A percentile compares a stretch with the other conserved stretches of the same genome.
phyloP scores from a whole-genome alignment of 495 filamentous ascomycete species.

The Penicillium nucicola region DNA sequence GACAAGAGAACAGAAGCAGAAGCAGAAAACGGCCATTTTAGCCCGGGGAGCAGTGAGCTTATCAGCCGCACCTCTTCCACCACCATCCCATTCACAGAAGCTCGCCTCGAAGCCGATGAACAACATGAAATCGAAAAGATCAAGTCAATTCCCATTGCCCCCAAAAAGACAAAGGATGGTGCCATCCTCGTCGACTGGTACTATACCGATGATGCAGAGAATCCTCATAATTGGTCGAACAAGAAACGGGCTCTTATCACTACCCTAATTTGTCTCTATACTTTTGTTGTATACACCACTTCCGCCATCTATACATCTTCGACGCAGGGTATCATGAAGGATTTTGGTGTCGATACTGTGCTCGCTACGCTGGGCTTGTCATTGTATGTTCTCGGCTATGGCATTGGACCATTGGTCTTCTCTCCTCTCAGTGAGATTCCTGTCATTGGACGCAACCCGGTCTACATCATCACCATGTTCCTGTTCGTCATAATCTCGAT shows the following conservation, averaged over 20 bases:
- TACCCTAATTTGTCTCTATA: slow-evolving; percentile 31
- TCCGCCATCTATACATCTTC: slow-evolving; percentile 34
- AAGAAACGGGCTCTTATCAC: slow-evolving; percentile 19
- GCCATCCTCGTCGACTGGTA: slow-evolving; percentile 55
- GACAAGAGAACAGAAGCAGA: slow-evolving; percentile 13
- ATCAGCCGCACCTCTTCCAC: slow-evolving; percentile 13
- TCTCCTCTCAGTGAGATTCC: slow-evolving; percentile 51
- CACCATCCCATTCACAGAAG: slow-evolving; percentile 34
- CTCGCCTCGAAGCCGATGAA: slow-evolving; percentile 38
- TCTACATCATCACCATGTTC: slow-evolving; percentile 49
- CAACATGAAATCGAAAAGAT: slow-evolving; percentile 34
- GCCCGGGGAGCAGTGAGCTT: slow-evolving; percentile 2
- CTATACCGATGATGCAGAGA: slow-evolving; percentile 47
- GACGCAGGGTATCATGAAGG: slow-evolving; percentile 28
- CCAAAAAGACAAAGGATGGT: slow-evolving; percentile 36
- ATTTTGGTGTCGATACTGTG: slow-evolving; percentile 38
- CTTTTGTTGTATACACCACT: slow-evolving; percentile 35
- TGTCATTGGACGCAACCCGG: slow-evolving; percentile 46
- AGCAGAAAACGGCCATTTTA: background rate
- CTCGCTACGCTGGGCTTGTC: slow-evolving; percentile 47
- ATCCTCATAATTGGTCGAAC: slow-evolving; percentile 55
- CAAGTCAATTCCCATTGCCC: slow-evolving; percentile 45
- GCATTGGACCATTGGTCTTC: slow-evolving; percentile 42
- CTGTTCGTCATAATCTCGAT: slow-evolving; percentile 50
- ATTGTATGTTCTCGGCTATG: slow-evolving; percentile 53